Base-by-base conservation (phyloP, 176 grass and related monocot species). In the Alloteropsis semialata region DNA sequence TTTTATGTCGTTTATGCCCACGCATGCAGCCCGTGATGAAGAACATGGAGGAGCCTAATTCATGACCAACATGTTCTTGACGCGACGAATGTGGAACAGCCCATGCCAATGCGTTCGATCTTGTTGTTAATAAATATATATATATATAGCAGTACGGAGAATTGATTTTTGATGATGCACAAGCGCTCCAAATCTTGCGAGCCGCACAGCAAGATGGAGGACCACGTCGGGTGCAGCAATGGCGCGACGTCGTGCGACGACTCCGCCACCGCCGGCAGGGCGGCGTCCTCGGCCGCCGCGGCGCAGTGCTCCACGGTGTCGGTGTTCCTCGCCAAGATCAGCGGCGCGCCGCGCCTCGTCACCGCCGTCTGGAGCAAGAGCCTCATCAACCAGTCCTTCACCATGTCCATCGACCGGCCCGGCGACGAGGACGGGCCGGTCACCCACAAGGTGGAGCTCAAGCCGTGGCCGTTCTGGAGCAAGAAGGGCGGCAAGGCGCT, bases 381-480 rank as follows among this genome's bases (percentile, higher is more conserved):
- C 91, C 81, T 93, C 55, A 98, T 96, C 74, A 93, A 91, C 87
- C 96, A 98, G 75, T 95, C 96, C 13, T 93, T 98, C 85, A 90
- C 96, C 37, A 78, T 98, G 85, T 92, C 93, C 65, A 80, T 98
- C 65, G 89, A 90, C 51, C 62, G 59, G 2, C 18, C 78, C 61
- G 27, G 33, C 7, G n/a, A 16, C 1, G 50, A 66, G 59, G 80
- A 83, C 10, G 78, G 84, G 29, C 15, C 79, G 41, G 78, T 76
- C 21, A 83, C 81, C 56, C 92, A 90, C 87, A 94, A 89, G 85
- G 96, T 98, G 50, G 96, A 98, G 64, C 87, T 98, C 13, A 98
- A 98, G 81, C 93, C 93, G 6, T 98, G 96, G 96, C 96, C 93
- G 51, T 98, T 98, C 81, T 88, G 93, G 93, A 91, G 96, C 82